Base-by-base conservation (phyloP, 805 yeast genomes). In the Suhomyces sp. region DNA sequence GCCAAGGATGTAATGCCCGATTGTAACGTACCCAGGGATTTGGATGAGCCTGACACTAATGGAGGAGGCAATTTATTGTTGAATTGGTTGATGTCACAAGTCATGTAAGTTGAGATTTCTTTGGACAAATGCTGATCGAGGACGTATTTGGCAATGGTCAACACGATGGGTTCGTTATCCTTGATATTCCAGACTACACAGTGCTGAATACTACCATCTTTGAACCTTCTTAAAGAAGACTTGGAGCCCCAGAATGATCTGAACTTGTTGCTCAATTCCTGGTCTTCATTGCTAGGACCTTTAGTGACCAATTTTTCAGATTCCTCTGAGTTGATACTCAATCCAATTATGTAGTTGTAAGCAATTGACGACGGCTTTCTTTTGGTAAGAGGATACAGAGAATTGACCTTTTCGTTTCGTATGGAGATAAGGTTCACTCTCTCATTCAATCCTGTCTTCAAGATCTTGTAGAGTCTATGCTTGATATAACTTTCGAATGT, bases 151-250 rank as follows among this genome's bases (percentile, higher is more conserved):
- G 86, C 71, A 47, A 93, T 88, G 22, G 86, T 76, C 3, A 83
- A 66, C 12, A 85, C 82, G 5, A 90, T 77, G 0, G 94, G 86
- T 51, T 82, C 85, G 20, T 75, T 71, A 19, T 80, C 68, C 40
- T 61, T 58, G 5, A 81, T 73, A 4, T 80, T 72, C 98, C 98
- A 94, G 27, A 91, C 86, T 51, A 94, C 96, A 66, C 96, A 88
- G 69, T 94, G 96, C 55, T 83, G 85, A 53, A 94, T 91, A 3
- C 86, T 77, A 37, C 97, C 97, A 69, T 94, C 97, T 63, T 89
- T 91, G 73, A 93, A 94, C 65, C 94, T 83, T 75, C 99, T 83
- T 51, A 94, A 76, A 12, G 94, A 89, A 0, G 96, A 84, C 57
- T 82, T 86, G 8, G 80, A 63, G 9, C 97, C 97, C 99, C 99